These are phyloP conservation scores for Jamesozyma lodderae DNA, from an alignment of 805 yeast genomes.

Conservation along the genomic window DNA sequence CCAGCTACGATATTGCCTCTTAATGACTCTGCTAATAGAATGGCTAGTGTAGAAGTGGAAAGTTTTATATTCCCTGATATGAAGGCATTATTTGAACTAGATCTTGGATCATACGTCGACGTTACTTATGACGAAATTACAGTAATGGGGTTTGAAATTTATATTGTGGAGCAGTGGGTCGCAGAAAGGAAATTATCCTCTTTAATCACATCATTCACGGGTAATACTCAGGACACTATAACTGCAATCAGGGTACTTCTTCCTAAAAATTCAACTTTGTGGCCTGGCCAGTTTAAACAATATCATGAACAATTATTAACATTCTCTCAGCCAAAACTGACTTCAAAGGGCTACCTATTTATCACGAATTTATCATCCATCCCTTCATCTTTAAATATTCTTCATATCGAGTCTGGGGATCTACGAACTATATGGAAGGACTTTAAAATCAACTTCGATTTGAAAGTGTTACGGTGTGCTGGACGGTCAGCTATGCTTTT, in stretches of 20 bases:
- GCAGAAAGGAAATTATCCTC: slow-evolving; percentile 61
- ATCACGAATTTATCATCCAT: slow-evolving; percentile 77
- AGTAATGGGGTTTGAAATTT: slow-evolving; percentile 74
- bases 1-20: neutral
- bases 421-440: slow-evolving; percentile 40
- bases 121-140: slow-evolving; percentile 38
- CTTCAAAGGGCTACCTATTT: slow-evolving; percentile 52
- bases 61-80: slow-evolving; percentile 47
- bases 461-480: slow-evolving; percentile 71
- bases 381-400: slow-evolving; percentile 63
- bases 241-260: slow-evolving; percentile 52
- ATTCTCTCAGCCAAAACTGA: slow-evolving; percentile 58
- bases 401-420: slow-evolving; percentile 61
- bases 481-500: slow-evolving; percentile 74
- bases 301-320: slow-evolving; percentile 58
- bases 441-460: slow-evolving; percentile 67
- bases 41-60: slow-evolving; percentile 5
- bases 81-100: slow-evolving; percentile 42
- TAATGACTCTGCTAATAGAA: neutral
- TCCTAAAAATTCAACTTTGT: slow-evolving; percentile 27
- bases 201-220: slow-evolving; percentile 79
- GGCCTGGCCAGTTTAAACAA: slow-evolving; percentile 40
- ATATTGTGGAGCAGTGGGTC: slow-evolving; percentile 93
- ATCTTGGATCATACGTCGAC: slow-evolving; percentile 35
- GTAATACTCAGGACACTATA: slow-evolving; percentile 57